Evolutionary conservation across 139 green algal genomes (phyloP), one percentile per base, ranked within the genome.

Genomic region (Tetradesmus lagerheimii): DNA sequence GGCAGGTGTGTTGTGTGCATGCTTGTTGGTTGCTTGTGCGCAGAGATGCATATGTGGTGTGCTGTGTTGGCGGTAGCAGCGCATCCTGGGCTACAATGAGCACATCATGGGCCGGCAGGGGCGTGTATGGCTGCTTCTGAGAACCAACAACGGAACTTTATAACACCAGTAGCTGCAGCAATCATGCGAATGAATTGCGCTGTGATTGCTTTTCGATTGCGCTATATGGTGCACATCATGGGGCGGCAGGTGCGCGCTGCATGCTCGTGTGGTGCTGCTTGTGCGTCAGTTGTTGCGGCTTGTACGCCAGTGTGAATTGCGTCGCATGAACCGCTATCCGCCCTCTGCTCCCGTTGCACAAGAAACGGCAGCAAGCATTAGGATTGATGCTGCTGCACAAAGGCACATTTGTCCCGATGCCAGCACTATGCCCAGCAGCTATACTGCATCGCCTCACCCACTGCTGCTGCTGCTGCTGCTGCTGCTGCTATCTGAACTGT

Each of bases 131-230:
- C 50, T 64, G 15, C 15, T 64, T 27, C 43, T 50, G 43, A 50
- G 43, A 50, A 8, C n/a, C n/a, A n/a, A n/a, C n/a, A n/a, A n/a
- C n/a, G n/a, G n/a, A n/a, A n/a, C n/a, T n/a, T n/a, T n/a, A n/a
- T n/a, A n/a, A n/a, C n/a, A 50, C 5, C 43, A 50, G 43, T 50
- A 50, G 8, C 43, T 14, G 43, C 43, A 50, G 43, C 43, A 50
- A n/a, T n/a, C n/a, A n/a, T n/a, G n/a, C n/a, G n/a, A n/a, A n/a
- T n/a, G n/a, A n/a, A n/a, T n/a, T n/a, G n/a, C n/a, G 5, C 43
- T 50, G 43, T 9, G 6, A 50, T 99, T 93, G 93, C 97, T 88
- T 93, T 95, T 50, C 94, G 99, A 43, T 47, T 98, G 50, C 89
- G 71, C 5, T 37, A 80, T 62, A 89, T 62, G n/a, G 82, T 80